phyloP scores from a whole-genome alignment of 805 yeast genomes.

The Cyberlindnera americana region DNA sequence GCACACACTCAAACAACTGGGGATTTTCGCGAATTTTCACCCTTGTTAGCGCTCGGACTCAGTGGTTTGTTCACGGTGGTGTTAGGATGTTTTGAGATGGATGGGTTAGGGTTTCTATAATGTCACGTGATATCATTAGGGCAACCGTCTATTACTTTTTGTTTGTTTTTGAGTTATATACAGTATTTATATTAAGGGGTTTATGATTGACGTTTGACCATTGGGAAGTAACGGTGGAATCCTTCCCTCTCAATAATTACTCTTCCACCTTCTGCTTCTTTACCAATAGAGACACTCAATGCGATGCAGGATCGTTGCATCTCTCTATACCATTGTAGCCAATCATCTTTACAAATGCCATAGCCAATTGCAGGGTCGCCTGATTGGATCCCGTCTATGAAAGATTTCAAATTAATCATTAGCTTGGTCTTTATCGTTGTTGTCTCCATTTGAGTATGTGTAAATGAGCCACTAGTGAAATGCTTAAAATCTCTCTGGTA shows the following conservation, averaged over 20 bases:
- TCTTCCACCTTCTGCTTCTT: slow-evolving; percentile 11
- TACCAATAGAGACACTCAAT: slow-evolving; percentile 17
- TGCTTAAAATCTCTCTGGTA: slow-evolving; percentile 26
- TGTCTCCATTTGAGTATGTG: slow-evolving; percentile 7
- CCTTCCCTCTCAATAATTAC: slow-evolving; percentile 31
- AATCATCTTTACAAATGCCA: slow-evolving; percentile 28
- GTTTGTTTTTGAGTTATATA: not conserved
- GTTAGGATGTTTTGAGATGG: slow-evolving; percentile 9
- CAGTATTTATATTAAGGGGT: too few relatives aligned
- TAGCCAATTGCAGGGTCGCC: slow-evolving; percentile 22
- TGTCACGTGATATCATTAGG: slow-evolving; percentile 5
- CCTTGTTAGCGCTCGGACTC: too few relatives aligned
- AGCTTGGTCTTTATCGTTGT: slow-evolving; percentile 7
- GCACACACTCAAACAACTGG: too few relatives aligned
- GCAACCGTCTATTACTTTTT: too few relatives aligned
- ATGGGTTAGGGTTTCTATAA: too few relatives aligned
- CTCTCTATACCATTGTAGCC: slow-evolving; percentile 30
- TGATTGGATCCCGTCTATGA: slow-evolving; percentile 20
- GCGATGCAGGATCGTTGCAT: slow-evolving; percentile 31
- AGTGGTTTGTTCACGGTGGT: too few relatives aligned
- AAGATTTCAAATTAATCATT: slow-evolving; percentile 9
- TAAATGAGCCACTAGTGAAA: not conserved
- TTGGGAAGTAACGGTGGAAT: slow-evolving; percentile 48
- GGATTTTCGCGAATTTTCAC: too few relatives aligned
- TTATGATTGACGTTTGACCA: slow-evolving; percentile 24